phyloP scores from a whole-genome alignment of 2,329 filamentous ascomycete species.

The Thelonectria discophora region DNA sequence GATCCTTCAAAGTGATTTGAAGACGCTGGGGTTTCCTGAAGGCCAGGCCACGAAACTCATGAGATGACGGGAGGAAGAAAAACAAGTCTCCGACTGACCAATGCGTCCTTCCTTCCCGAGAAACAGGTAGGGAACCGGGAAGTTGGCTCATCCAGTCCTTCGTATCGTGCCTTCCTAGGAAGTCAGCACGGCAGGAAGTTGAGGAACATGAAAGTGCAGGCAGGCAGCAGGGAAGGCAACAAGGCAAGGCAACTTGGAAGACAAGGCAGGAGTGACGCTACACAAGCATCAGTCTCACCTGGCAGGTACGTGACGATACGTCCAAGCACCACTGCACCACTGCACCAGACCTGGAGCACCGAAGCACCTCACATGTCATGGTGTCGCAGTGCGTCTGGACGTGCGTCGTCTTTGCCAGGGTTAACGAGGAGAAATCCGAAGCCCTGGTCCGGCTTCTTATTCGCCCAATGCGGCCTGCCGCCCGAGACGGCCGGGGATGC shows the following conservation, averaged over 20 bases:
- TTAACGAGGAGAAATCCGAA: slow-evolving; percentile 9
- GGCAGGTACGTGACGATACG: too few species aligned
- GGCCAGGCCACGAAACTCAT: background rate
- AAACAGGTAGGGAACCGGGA: background rate
- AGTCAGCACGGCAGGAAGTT: slow-evolving; percentile 10
- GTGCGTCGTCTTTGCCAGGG: background rate
- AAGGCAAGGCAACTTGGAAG: background rate
- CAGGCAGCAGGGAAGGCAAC: slow-evolving; percentile 8
- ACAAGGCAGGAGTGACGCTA: background rate
- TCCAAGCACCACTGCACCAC: too few species aligned
- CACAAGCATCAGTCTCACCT: background rate
- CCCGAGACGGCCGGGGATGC: background rate
- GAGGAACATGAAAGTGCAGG: background rate
- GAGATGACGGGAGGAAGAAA: background rate
- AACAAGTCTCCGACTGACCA: slow-evolving; percentile 20
- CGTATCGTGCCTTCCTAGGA: slow-evolving; percentile 4
- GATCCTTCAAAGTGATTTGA: background rate
- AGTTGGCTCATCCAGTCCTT: slow-evolving; percentile 1
- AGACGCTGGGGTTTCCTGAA: too few species aligned
- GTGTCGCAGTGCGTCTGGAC: too few species aligned
- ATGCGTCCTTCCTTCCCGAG: slow-evolving; percentile 11
- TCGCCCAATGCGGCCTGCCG: slow-evolving; percentile 2
- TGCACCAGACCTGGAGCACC: too few species aligned
- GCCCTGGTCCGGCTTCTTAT: slow-evolving; percentile 14
- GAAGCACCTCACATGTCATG: too few species aligned